A percentile compares a stretch with the other conserved stretches of the same genome.
phyloP scores from a whole-genome alignment of 805 yeast genomes.

The Metschnikowia hibisci region DNA sequence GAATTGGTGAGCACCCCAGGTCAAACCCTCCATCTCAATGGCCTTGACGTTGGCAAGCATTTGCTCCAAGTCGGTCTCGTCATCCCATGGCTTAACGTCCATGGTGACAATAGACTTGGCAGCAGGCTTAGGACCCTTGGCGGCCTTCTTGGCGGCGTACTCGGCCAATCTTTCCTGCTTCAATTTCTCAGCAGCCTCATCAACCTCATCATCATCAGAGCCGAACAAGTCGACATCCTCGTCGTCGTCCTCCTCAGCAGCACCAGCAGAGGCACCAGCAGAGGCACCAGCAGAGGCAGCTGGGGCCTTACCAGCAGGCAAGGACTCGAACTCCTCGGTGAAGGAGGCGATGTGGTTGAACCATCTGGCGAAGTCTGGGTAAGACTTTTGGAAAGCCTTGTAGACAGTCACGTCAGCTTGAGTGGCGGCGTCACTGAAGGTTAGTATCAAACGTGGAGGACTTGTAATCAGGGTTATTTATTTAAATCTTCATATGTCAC shows the following conservation, averaged over 20 bases:
- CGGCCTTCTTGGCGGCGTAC: slow-evolving; percentile 96
- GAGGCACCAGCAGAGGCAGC: slow-evolving; percentile 50
- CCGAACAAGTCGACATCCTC: slow-evolving; percentile 96
- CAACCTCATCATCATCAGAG: slow-evolving; percentile 90
- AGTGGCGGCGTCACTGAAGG: slow-evolving; percentile 73
- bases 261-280: slow-evolving; percentile 48
- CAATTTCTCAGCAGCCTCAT: slow-evolving; percentile 94
- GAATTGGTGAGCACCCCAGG: slow-evolving; percentile 97
- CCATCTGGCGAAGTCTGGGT: slow-evolving; percentile 97
- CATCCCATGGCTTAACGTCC: slow-evolving; percentile 99
- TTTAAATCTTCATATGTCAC: slow-evolving; percentile 55
- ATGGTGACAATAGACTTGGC: slow-evolving; percentile 96
- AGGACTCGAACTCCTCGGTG: slow-evolving; percentile 75
- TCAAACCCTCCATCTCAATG: slow-evolving; percentile 86
- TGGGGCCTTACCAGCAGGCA: slow-evolving; percentile 76
- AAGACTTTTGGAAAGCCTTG: slow-evolving; percentile 89
- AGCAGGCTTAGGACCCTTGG: slow-evolving; percentile 96
- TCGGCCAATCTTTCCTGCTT: slow-evolving; percentile 98
- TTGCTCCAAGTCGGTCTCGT: slow-evolving; percentile 93
- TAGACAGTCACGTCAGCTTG: slow-evolving; percentile 93
- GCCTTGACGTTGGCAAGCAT: slow-evolving; percentile 82
- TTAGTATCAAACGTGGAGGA: slow-evolving; percentile 20
- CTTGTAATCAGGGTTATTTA: slow-evolving; percentile 19
- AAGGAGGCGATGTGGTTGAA: slow-evolving; percentile 96
- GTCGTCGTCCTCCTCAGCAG: slow-evolving; percentile 66